These are phyloP conservation scores for Scedosporium apiospermum DNA, from an alignment of 2,329 filamentous ascomycete species.

Conservation along the genomic window DNA sequence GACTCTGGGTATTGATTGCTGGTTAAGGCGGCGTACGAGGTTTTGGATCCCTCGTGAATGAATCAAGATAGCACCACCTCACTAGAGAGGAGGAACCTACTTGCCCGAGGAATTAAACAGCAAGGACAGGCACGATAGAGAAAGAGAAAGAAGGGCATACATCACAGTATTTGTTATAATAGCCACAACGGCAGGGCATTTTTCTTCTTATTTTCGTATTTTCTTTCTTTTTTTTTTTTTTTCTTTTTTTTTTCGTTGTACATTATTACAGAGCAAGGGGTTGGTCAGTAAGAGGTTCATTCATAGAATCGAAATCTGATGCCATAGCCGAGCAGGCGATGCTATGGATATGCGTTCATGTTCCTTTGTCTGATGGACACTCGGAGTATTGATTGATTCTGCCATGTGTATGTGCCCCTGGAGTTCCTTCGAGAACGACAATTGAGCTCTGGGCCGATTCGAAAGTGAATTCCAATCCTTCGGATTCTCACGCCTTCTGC, in stretches of 20 bases:
- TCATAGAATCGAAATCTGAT: neutral
- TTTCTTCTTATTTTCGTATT: constrained; percentile 14
- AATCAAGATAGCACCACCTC: neutral
- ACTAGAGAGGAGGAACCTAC: constrained; percentile 1
- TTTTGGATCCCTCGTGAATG: neutral
- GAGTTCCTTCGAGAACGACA: too few species aligned
- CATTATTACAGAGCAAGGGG: neutral
- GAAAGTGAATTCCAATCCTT: neutral
- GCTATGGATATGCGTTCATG: neutral
- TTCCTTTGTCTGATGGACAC: neutral
- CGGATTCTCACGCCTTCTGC: neutral
- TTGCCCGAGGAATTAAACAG: too few species aligned
- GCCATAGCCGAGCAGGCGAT: neutral
- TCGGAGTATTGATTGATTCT: neutral
- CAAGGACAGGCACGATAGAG: neutral
- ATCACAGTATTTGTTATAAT: constrained; percentile 5
- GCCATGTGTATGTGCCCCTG: neutral
- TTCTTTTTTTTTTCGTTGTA: neutral
- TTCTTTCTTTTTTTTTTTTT: neutral
- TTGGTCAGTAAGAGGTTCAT: too few species aligned
- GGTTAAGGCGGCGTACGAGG: constrained; percentile 25
- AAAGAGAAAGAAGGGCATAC: constrained; percentile 8
- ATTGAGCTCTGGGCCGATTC: neutral
- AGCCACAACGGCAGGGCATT: neutral
- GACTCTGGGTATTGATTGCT: constrained; percentile 59